Evolutionary conservation across 2,329 filamentous ascomycete species (phyloP).

Genomic region (Albophoma yamanashiensis): DNA sequence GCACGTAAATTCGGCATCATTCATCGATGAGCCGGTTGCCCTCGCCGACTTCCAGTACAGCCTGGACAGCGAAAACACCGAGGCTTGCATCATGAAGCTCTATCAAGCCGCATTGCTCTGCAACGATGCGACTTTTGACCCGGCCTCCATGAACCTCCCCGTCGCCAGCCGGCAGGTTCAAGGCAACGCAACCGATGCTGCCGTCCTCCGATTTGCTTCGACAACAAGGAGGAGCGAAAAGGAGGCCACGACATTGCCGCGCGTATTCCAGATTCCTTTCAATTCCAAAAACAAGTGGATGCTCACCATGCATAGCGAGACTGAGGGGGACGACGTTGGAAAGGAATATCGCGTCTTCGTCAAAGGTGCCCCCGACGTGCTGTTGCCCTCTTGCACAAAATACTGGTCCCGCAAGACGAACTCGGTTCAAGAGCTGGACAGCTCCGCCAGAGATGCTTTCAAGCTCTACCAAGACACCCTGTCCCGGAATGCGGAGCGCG

Average conservation of each 20-base stretch:
- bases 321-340: conserved; percentile 11
- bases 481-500: conserved; percentile 30
- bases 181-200: conserved; percentile 32
- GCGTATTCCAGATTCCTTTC: conserved; percentile 32
- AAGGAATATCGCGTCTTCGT: conserved; percentile 31
- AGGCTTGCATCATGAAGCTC: conserved; percentile 10
- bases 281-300: conserved; percentile 42
- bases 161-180: conserved; percentile 22
- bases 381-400: conserved; percentile 23
- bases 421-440: conserved; percentile 22
- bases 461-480: conserved; percentile 26
- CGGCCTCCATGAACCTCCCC: conserved; percentile 22
- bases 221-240: conserved; percentile 9
- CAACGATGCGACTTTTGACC: conserved; percentile 32
- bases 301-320: conserved; percentile 25
- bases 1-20: conserved; percentile 26
- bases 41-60: conserved; percentile 13
- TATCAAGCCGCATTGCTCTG: conserved; percentile 23
- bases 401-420: conserved; percentile 22
- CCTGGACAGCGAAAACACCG: conserved; percentile 6
- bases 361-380: conserved; percentile 44
- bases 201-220: conserved; percentile 28
- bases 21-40: conserved; percentile 21
- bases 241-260: conserved; percentile 8
- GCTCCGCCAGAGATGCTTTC: conserved; percentile 19